A percentile compares a stretch with the other conserved stretches of the same genome.
phyloP scores from a whole-genome alignment of 495 filamentous ascomycete species.

The Hypoxylon subgilvum region DNA sequence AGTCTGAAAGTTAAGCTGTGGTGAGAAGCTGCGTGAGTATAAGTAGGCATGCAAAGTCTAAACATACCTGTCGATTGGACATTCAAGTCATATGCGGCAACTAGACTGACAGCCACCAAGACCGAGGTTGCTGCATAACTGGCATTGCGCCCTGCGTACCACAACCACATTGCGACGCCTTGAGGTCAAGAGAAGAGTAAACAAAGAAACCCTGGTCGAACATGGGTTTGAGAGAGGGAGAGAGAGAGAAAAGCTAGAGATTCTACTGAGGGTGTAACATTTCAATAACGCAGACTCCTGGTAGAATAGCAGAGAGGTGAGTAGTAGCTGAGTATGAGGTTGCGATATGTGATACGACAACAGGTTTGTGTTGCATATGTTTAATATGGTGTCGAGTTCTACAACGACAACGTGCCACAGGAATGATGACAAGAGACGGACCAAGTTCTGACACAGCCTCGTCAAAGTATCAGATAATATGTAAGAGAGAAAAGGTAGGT shows the following conservation, averaged over 20 bases:
- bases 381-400: neutral
- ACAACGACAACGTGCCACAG: conserved; percentile 4
- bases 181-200: conserved; percentile 12
- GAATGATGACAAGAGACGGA: conserved; percentile 29
- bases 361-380: conserved; percentile 2
- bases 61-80: conserved; percentile 25
- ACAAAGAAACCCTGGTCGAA: conserved; percentile 10
- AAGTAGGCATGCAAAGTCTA: neutral
- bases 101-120: conserved; percentile 13
- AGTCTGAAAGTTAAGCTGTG: conserved; percentile 54
- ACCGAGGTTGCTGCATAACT: conserved; percentile 20
- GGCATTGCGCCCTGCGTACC: conserved; percentile 22
- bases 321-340: no score
- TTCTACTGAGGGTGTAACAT: conserved; percentile 25
- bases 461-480: no score
- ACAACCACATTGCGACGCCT: conserved; percentile 22
- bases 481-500: no score
- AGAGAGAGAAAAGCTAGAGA: no score
- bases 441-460: conserved; percentile 1
- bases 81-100: conserved; percentile 27
- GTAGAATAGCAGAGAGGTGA: neutral
- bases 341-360: neutral
- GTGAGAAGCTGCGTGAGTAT: conserved; percentile 7
- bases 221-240: conserved; percentile 21
- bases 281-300: conserved; percentile 16